Evolutionary conservation across 2,329 filamentous ascomycete species (phyloP), one percentile per base, ranked within the genome.

Genomic region (Pseudocercospora crystallina): DNA sequence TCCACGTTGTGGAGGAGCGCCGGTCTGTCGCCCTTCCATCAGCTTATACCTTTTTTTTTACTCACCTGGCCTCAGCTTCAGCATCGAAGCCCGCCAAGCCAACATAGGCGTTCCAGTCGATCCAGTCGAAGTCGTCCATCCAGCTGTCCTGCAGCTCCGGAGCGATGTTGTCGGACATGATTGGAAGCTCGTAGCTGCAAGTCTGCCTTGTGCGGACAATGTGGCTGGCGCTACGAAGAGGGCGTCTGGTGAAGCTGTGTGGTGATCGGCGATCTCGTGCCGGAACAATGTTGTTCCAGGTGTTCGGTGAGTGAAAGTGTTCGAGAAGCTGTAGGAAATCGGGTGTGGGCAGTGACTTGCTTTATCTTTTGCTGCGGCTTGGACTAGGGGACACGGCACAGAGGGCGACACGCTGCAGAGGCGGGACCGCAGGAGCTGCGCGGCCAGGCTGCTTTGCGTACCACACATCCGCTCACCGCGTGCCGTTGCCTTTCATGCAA

Each of bases 21-120:
- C n/a, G n/a, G n/a, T 26, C 7, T 26, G 7, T 35, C 7, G 31
- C 43, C 43, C 43, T 45, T 31, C 8, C 30, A 15, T 45, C 36
- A 45, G 31, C 43, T 8, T 38, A 12, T 37, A n/a, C 10, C 33
- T 45, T 45, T 45, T 45, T 37, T 35, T 36, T 29, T 9, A 45
- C 43, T 45, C 20, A 45, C 43, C 43, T 45, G 29, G 32, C 12
- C 31, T 44, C 12, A 26, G 39, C 20, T 26, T 26, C 20, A 26
- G 20, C 7, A 3, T 12, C 20, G 39, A 41, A 29, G 26, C 39
- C 26, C 20, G 15, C 31, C 9, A 14, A 37, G 33, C 14, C 20
- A 13, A 33, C 8, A 13, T 11, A n/a, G n/a, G n/a, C 14, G 36
- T 20, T 39, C 36, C 36, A 39, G 20, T n/a, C 14, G 14, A 20